Percentiles rank a stretch among this genome's conserved stretches.
Conservation (phyloP, 352 stramenopile species). For the Pythium guiyangense region DNA sequence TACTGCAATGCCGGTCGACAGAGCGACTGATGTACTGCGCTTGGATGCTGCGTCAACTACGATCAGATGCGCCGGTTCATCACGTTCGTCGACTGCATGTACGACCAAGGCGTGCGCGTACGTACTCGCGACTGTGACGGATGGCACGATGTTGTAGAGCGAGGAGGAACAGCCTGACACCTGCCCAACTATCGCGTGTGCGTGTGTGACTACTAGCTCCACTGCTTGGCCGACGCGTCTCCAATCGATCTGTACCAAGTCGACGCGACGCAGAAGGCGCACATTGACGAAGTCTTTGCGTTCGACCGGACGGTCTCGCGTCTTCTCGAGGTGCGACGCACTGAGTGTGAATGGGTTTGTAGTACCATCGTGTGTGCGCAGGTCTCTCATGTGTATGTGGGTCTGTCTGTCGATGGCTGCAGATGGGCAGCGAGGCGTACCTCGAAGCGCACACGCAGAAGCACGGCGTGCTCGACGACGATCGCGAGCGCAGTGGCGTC, state of each 20-base stretch:
- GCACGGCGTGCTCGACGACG: constrained; percentile 5
- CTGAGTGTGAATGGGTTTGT: constrained; percentile 1
- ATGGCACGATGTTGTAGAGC: background rate
- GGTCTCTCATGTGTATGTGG: background rate
- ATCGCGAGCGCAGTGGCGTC: background rate
- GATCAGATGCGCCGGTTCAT: constrained; percentile 93
- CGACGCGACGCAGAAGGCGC: constrained; percentile 43
- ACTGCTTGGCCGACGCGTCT: constrained; percentile 62
- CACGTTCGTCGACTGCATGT: constrained; percentile 98
- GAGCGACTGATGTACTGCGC: background rate
- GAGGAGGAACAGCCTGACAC: background rate
- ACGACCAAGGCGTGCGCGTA: constrained; percentile 86
- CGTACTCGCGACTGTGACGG: constrained; percentile 13
- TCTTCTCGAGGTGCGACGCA: constrained; percentile 57
- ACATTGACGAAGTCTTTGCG: constrained; percentile 80
- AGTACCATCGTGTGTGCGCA: background rate
- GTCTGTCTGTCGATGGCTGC: background rate
- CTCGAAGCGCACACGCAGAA: constrained; percentile 46
- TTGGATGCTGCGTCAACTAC: background rate
- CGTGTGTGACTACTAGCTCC: constrained; percentile 31
- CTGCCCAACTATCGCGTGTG: background rate
- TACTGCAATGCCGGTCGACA: background rate
- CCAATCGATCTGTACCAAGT: constrained; percentile 63
- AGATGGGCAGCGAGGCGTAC: constrained; percentile 78
- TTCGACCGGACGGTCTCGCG: constrained; percentile 87